A percentile compares a stretch with the other conserved stretches of the same genome.
These are phyloP conservation scores for Aphanomyces stellatus DNA, from an alignment of 352 stramenopile species.

Conservation along the genomic window DNA sequence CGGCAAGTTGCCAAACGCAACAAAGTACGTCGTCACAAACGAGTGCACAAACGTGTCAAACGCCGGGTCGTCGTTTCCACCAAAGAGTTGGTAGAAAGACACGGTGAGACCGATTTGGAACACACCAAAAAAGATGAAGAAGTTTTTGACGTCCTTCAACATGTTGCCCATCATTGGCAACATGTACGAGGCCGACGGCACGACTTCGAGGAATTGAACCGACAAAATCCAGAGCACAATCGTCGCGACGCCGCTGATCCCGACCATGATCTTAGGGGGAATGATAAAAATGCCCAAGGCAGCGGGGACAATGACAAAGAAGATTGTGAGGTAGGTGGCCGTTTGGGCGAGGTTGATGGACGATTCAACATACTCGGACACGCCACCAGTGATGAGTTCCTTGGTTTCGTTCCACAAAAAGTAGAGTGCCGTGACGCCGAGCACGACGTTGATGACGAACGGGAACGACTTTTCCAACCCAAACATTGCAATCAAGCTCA, in stretches of 20 bases:
- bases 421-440: background rate
- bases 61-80: background rate
- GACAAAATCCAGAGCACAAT: background rate
- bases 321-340: background rate
- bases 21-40: conserved; percentile 7
- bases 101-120: conserved; percentile 1
- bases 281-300: background rate
- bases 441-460: background rate
- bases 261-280: background rate
- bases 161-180: conserved; percentile 14
- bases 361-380: background rate
- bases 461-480: background rate
- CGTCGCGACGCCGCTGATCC: background rate
- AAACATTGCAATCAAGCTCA: background rate
- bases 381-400: background rate
- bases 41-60: background rate
- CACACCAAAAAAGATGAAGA: background rate
- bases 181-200: background rate
- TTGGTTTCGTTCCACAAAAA: conserved; percentile 1
- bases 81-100: conserved; percentile 2
- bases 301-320: background rate
- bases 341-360: background rate
- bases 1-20: background rate
- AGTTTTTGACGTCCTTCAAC: conserved; percentile 10
- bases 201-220: conserved; percentile 10